These are phyloP conservation scores for Saposhnikovia divaricata DNA, from an alignment of 129 eudicot genomes.

Conservation along the genomic window DNA sequence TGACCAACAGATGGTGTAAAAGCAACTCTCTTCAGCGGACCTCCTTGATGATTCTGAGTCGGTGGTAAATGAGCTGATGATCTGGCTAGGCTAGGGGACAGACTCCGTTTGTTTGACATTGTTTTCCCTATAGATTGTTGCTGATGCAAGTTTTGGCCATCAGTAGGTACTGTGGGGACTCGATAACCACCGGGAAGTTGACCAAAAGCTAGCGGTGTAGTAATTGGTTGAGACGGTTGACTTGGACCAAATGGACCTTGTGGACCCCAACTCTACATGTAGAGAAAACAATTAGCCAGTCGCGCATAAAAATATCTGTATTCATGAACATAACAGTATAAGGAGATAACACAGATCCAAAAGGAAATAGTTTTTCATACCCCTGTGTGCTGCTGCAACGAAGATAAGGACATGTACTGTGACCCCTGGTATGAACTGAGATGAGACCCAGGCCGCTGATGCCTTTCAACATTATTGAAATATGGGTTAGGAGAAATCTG, in stretches of 20 bases:
- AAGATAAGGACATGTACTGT: slow-evolving; percentile 17
- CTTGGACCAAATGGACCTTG: slow-evolving; percentile 20
- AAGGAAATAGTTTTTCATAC: slow-evolving; percentile 15
- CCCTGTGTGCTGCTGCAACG: slow-evolving; percentile 25
- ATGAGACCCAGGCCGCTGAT: slow-evolving; percentile 29
- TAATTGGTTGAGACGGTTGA: slow-evolving; percentile 24
- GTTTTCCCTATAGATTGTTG: slow-evolving; percentile 23
- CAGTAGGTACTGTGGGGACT: slow-evolving; percentile 22
- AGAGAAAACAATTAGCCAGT: background rate
- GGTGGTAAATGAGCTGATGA: slow-evolving; percentile 14
- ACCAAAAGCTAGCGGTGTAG: slow-evolving; percentile 26
- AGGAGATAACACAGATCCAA: background rate
- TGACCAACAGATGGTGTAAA: slow-evolving; percentile 15
- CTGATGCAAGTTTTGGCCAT: slow-evolving; percentile 29
- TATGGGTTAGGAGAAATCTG: slow-evolving; percentile 10
- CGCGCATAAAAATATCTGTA: background rate
- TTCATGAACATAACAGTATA: background rate
- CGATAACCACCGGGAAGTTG: slow-evolving; percentile 24
- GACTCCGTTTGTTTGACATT: slow-evolving; percentile 20
- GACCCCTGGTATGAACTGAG: slow-evolving; percentile 23
- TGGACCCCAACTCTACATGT: slow-evolving; percentile 22
- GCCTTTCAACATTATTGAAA: slow-evolving; percentile 26
- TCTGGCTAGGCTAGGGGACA: slow-evolving; percentile 20
- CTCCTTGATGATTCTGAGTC: slow-evolving; percentile 28
- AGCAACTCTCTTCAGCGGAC: slow-evolving; percentile 19